phyloP scores from a whole-genome alignment of 192 early-diverging fungal genomes.

The Mortierella antarctica region DNA sequence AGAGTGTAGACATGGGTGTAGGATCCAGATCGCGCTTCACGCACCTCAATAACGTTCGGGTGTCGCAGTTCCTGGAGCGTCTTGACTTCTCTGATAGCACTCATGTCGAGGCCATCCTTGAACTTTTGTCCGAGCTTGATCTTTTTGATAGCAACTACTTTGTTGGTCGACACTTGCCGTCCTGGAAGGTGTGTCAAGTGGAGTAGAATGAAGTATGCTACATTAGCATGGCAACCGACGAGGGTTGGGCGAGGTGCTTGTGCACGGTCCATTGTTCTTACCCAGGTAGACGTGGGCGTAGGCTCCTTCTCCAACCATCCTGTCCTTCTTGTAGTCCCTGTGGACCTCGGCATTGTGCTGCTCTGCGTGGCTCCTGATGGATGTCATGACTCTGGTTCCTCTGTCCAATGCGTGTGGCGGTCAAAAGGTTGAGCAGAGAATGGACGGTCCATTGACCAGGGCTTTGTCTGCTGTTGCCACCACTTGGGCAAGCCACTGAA shows the following conservation, averaged over 20 bases:
- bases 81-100: conserved; percentile 95
- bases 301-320: conserved; percentile 96
- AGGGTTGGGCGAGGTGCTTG: too few relatives aligned
- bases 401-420: background rate
- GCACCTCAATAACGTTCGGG: conserved; percentile 90
- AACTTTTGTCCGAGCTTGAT: conserved; percentile 91
- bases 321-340: conserved; percentile 83
- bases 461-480: background rate
- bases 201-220: background rate
- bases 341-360: conserved; percentile 74
- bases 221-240: background rate
- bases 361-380: conserved; percentile 57
- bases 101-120: conserved; percentile 95
- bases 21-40: background rate
- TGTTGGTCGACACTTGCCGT: conserved; percentile 64
- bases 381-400: conserved; percentile 10
- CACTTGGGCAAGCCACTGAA: background rate
- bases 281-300: conserved; percentile 95
- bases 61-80: conserved; percentile 92
- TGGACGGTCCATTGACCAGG: background rate
- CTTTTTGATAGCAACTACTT: conserved; percentile 95
- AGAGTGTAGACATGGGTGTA: background rate
- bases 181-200: conserved; percentile 40
- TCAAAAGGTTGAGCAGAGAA: background rate
- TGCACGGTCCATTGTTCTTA: conserved; percentile 21